Percentiles rank a stretch among this genome's conserved stretches.
Conservation (phyloP, 1,284 basidiomycete species). For the Ganoderma sinense region DNA sequence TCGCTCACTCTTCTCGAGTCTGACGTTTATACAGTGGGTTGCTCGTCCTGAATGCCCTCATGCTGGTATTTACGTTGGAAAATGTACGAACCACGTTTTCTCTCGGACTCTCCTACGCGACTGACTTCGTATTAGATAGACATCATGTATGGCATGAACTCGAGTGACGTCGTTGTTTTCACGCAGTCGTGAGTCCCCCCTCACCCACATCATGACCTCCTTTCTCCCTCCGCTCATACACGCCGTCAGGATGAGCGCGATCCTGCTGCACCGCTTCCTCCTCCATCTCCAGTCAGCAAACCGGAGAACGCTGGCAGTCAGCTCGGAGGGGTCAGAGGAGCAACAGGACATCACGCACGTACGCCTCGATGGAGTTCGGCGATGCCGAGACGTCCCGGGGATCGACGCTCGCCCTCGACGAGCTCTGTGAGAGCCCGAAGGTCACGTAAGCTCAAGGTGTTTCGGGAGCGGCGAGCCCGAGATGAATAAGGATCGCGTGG, state of each 20-base stretch:
- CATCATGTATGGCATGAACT: constrained; percentile 5
- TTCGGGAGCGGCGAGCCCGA: background rate
- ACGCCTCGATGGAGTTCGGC: background rate
- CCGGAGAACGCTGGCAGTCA: background rate
- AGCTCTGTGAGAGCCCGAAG: background rate
- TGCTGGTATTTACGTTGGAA: background rate
- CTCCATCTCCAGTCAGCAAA: constrained; percentile 3
- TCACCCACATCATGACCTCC: too few relatives aligned
- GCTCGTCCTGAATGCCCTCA: background rate
- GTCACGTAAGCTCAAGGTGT: background rate
- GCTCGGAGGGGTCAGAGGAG: background rate
- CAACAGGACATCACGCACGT: background rate
- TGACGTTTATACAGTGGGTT: background rate
- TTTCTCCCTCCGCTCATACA: too few relatives aligned
- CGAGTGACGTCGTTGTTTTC: constrained; percentile 3
- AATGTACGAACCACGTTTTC: background rate
- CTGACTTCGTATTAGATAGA: background rate
- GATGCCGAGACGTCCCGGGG: background rate
- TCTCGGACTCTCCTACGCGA: too few relatives aligned
- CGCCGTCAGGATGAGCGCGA: background rate
- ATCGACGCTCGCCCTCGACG: background rate
- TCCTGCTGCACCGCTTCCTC: constrained; percentile 2
- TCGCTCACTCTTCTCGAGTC: too few relatives aligned
- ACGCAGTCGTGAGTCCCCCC: background rate
- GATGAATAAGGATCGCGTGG: background rate